These are phyloP conservation scores for Perilla frutescens DNA, from an alignment of 257 asterid genomes.

Conservation along the genomic window DNA sequence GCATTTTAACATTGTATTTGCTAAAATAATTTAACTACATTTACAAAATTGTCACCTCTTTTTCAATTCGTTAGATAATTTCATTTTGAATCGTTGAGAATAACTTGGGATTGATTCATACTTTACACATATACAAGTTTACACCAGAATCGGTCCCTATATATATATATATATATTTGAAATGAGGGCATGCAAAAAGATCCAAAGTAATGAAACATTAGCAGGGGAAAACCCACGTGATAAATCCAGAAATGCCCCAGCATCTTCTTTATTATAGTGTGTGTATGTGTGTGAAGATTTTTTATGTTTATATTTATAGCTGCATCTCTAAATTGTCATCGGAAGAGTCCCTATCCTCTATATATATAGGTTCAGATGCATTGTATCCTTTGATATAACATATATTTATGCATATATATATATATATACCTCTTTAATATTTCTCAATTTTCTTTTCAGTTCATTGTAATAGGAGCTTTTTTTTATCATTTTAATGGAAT, in stretches of 20 bases:
- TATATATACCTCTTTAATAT: not conserved
- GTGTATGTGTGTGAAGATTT: not conserved
- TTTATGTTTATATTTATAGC: not conserved
- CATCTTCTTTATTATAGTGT: conserved; percentile 8
- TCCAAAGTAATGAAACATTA: not conserved
- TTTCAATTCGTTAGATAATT: too few species aligned
- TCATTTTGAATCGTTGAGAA: too few species aligned
- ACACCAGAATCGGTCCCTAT: too few species aligned
- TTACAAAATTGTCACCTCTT: too few species aligned
- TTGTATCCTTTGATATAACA: conserved; percentile 18
- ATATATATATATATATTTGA: too few species aligned
- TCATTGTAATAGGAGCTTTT: not conserved
- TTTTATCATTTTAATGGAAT: not conserved
- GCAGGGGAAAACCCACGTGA: conserved; percentile 34
- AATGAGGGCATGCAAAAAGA: not conserved
- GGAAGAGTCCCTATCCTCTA: conserved; percentile 26
- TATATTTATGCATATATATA: not conserved
- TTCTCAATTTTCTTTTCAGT: not conserved
- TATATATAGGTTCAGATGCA: conserved; percentile 23
- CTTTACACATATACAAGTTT: too few species aligned
- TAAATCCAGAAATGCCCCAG: conserved; percentile 28
- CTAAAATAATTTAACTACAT: too few species aligned
- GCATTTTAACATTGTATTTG: too few species aligned
- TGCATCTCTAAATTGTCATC: not conserved
- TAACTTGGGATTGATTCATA: too few species aligned